Evolutionary conservation across 805 yeast species (phyloP).

Genomic region (Spencermartinsiella europaea): DNA sequence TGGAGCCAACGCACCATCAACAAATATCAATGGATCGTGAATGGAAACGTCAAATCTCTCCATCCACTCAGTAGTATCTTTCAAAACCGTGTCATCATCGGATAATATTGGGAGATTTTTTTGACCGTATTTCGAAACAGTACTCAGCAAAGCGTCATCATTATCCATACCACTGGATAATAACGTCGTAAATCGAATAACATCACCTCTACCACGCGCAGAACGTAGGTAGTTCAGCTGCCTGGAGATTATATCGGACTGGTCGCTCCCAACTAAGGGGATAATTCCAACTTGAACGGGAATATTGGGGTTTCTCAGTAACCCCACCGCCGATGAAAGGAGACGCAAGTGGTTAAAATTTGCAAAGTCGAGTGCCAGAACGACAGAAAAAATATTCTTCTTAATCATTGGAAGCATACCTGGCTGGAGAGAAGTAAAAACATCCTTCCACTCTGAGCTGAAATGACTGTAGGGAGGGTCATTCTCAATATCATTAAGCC

Average conservation of each 20-base stretch:
- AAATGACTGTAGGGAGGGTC: constrained; percentile 51
- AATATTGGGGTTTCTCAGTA: constrained; percentile 41
- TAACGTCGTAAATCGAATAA: constrained; percentile 2
- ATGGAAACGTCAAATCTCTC: constrained; percentile 39
- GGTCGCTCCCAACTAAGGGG: constrained; percentile 43
- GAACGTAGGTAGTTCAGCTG: constrained; percentile 15
- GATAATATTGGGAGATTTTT: neutral
- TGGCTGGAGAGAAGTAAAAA: constrained; percentile 36
- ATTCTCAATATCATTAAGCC: constrained; percentile 69
- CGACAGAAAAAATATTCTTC: constrained; percentile 70
- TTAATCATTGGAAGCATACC: constrained; percentile 65
- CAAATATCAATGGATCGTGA: constrained; percentile 48
- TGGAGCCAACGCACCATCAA: constrained; percentile 50
- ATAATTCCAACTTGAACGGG: constrained; percentile 81
- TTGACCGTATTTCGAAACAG: neutral
- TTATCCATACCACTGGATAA: constrained; percentile 12
- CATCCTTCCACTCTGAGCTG: constrained; percentile 42
- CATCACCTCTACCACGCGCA: neutral
- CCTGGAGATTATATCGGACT: constrained; percentile 20
- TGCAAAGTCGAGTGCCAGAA: constrained; percentile 62
- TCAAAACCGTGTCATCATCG: constrained; percentile 1
- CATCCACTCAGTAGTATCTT: constrained; percentile 27
- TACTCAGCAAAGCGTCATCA: constrained; percentile 14
- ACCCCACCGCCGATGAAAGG: constrained; percentile 30
- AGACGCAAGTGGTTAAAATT: constrained; percentile 48